These are phyloP conservation scores for Zangia roseola DNA, from an alignment of 768 basidiomycete genomes.

Conservation along the genomic window DNA sequence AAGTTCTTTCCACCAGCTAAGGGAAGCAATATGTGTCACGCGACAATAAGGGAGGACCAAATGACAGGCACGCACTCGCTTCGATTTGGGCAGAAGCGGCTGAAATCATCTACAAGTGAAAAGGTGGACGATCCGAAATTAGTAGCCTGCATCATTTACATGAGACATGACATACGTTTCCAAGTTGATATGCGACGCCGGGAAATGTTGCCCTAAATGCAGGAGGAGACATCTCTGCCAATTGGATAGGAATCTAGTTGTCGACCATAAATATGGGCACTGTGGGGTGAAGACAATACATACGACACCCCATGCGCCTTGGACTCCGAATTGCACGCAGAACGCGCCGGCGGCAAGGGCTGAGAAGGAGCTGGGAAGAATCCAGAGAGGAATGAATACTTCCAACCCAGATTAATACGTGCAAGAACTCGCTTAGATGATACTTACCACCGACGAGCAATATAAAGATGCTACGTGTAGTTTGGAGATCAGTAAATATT, in stretches of 20 bases:
- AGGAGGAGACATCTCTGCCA: conserved; percentile 83
- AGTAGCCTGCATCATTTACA: background rate
- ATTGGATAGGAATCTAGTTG: conserved; percentile 64
- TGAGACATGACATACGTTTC: conserved; percentile 45
- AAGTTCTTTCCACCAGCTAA: conserved; percentile 62
- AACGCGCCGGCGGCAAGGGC: conserved; percentile 82
- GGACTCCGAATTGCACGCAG: conserved; percentile 83
- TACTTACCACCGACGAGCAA: conserved; percentile 27
- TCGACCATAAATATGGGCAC: background rate
- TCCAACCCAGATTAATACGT: background rate
- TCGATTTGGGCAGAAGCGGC: conserved; percentile 80
- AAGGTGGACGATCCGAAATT: background rate
- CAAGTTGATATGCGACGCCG: conserved; percentile 82
- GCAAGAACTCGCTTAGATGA: background rate
- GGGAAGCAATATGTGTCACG: background rate
- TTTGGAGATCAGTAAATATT: background rate
- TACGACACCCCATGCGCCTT: conserved; percentile 89
- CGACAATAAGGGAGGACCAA: background rate
- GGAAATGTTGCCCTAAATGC: conserved; percentile 89
- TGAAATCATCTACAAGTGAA: conserved; percentile 51
- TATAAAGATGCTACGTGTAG: conserved; percentile 18
- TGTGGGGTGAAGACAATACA: conserved; percentile 21
- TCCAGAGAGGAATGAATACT: conserved; percentile 79
- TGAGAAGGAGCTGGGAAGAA: conserved; percentile 67
- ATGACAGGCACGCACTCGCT: conserved; percentile 45